Conservation (phyloP, 2,329 filamentous ascomycete genomes). For the Ophiostoma quercus region DNA sequence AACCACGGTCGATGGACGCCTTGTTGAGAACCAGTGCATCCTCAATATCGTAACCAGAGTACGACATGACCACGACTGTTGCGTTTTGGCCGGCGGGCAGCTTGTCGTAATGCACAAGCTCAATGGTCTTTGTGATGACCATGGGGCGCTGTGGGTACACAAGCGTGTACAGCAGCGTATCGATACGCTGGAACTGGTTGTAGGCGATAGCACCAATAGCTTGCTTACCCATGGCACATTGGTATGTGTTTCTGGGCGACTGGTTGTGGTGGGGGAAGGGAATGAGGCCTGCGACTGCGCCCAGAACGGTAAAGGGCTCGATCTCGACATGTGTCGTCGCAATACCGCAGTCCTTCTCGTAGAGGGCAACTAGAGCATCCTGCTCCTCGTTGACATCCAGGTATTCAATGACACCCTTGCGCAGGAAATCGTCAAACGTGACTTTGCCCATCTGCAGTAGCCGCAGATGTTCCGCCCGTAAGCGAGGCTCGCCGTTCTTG, state of each 20-base stretch:
- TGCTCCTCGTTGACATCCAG: slow-evolving; percentile 98
- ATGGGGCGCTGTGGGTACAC: slow-evolving; percentile 97
- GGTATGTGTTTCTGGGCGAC: slow-evolving; percentile 96
- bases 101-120: slow-evolving; percentile 95
- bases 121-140: slow-evolving; percentile 95
- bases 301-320: slow-evolving; percentile 93
- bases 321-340: slow-evolving; percentile 94
- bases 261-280: slow-evolving; percentile 99
- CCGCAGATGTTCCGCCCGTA: slow-evolving; percentile 72
- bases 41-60: slow-evolving; percentile 98
- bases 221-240: slow-evolving; percentile 99
- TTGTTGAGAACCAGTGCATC: slow-evolving; percentile 96
- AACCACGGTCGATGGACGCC: slow-evolving; percentile 88
- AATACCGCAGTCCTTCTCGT: slow-evolving; percentile 75
- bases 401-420: slow-evolving; percentile 87
- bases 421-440: slow-evolving; percentile 91
- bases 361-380: slow-evolving; percentile 86
- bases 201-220: slow-evolving; percentile 97
- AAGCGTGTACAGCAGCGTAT: slow-evolving; percentile 91
- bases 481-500: slow-evolving; percentile 75
- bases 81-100: slow-evolving; percentile 95
- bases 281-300: slow-evolving; percentile 91
- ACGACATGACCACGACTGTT: slow-evolving; percentile 98
- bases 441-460: slow-evolving; percentile 76
- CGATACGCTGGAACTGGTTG: slow-evolving; percentile 95